Percentiles rank a stretch among this genome's conserved stretches.
Evolutionary conservation across 441 rosid species (phyloP).

Genomic region (Brassica balearica): DNA sequence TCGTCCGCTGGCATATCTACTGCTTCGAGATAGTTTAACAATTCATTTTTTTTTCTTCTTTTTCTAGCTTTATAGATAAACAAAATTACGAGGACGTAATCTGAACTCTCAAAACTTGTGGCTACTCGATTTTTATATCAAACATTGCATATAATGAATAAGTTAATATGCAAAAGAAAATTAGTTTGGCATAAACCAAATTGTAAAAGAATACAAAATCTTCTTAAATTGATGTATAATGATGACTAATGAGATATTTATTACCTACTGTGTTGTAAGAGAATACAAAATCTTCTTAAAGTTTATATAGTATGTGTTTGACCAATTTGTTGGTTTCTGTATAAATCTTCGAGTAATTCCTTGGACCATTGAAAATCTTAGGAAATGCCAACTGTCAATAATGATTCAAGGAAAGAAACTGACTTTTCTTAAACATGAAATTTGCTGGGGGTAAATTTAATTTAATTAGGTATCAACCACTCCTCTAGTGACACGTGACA

Average conservation of each 20-base stretch:
- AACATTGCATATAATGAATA: not conserved
- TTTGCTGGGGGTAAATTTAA: not conserved
- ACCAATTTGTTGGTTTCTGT: conserved; percentile 30
- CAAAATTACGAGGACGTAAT: not conserved
- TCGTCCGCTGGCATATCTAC: not conserved
- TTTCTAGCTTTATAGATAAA: not conserved
- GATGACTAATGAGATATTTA: not conserved
- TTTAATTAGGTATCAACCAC: not conserved
- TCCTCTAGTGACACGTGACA: not conserved
- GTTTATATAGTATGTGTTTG: conserved; percentile 16
- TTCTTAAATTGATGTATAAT: not conserved
- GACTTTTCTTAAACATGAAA: not conserved
- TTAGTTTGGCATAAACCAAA: conserved; percentile 13
- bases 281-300: too few relatives aligned
- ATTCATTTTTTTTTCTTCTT: not conserved
- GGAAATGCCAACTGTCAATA: conserved; percentile 15
- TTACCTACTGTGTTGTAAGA: not conserved
- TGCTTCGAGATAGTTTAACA: not conserved
- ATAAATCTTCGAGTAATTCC: not conserved
- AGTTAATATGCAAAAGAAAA: conserved; percentile 14
- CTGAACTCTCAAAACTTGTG: not conserved
- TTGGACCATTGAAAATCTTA: not conserved
- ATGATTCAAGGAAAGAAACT: not conserved
- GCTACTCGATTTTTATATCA: not conserved
- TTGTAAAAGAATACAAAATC: not conserved